Evolutionary conservation across 257 asterid species (phyloP).

Genomic region (Jaltomata sinuosa): DNA sequence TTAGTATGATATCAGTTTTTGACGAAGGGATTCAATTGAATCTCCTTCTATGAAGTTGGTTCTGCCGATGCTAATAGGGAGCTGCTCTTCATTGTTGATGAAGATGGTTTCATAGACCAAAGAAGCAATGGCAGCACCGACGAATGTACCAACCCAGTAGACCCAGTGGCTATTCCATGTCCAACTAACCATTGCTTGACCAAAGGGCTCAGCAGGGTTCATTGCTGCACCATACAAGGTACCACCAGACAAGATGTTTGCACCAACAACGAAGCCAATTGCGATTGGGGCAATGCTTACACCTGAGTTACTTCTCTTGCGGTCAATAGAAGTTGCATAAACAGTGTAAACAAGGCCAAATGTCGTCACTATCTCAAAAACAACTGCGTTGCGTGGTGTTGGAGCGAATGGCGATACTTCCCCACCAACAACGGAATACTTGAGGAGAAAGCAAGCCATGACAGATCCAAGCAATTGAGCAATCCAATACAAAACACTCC

Average conservation of each 20-base stretch:
- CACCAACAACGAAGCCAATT: conserved; percentile 81
- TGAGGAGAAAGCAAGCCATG: too few species aligned
- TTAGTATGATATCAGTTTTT: too few species aligned
- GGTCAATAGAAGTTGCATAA: conserved; percentile 71
- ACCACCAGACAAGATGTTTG: conserved; percentile 17
- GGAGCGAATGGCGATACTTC: conserved; percentile 56
- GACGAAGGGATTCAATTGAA: too few species aligned
- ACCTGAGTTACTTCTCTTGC: conserved; percentile 60
- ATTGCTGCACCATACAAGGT: conserved; percentile 73
- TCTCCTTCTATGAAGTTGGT: too few species aligned
- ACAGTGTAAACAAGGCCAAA: too few species aligned
- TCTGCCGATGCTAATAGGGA: conserved; percentile 9
- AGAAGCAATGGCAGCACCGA: conserved; percentile 56
- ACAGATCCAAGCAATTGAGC: too few species aligned
- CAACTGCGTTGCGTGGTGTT: conserved; percentile 4
- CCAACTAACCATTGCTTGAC: conserved; percentile 17
- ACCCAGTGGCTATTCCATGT: conserved; percentile 78
- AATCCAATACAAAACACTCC: conserved; percentile 1
- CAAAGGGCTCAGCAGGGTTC: conserved; percentile 82
- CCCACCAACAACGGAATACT: too few species aligned
- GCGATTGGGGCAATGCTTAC: conserved; percentile 72
- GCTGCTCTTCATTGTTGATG: conserved; percentile 43
- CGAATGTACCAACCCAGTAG: conserved; percentile 68
- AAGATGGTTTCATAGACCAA: conserved; percentile 47
- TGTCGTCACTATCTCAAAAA: conserved; percentile 69